These are phyloP conservation scores for Mortierella sp. DNA, from an alignment of 371 early-diverging fungal genomes.

Conservation along the genomic window DNA sequence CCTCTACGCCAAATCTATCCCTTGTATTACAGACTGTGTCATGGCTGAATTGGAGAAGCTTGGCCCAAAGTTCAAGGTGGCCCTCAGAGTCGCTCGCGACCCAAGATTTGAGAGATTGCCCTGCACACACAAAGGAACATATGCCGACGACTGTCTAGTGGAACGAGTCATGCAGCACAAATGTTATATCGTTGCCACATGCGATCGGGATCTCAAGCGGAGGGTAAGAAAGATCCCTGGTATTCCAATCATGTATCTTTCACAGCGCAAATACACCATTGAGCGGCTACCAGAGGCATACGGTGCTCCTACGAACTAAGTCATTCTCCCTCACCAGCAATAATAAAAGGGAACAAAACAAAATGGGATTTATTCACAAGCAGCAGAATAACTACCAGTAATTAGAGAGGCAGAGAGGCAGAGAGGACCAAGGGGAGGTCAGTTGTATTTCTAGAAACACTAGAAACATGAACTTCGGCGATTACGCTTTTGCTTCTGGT, in stretches of 20 bases:
- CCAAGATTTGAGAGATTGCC: slow-evolving; percentile 96
- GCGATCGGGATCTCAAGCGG: slow-evolving; percentile 98
- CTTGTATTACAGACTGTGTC: slow-evolving; percentile 99
- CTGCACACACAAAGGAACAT: slow-evolving; percentile 99
- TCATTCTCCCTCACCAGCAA: background rate
- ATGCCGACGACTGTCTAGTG: slow-evolving; percentile 99
- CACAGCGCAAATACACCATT: slow-evolving; percentile 90
- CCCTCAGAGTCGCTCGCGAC: slow-evolving; percentile 94
- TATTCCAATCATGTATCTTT: slow-evolving; percentile 99
- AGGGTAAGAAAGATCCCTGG: slow-evolving; percentile 98
- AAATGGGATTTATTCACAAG: background rate
- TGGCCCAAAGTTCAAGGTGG: slow-evolving; percentile 97
- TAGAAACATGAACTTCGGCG: slow-evolving; percentile 18
- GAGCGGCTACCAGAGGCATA: slow-evolving; percentile 94
- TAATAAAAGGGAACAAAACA: slow-evolving; percentile 7
- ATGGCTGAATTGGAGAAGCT: slow-evolving; percentile 99
- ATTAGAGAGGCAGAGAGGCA: too few relatives aligned
- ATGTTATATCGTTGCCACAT: slow-evolving; percentile 99
- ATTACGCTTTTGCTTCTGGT: slow-evolving; percentile 56
- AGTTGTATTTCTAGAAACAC: background rate
- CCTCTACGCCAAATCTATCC: slow-evolving; percentile 96
- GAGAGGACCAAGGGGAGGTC: background rate
- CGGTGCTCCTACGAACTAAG: slow-evolving; percentile 55
- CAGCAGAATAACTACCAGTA: too few relatives aligned
- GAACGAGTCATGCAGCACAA: slow-evolving; percentile 96